These are phyloP conservation scores for Trichosporon asahii DNA, from an alignment of 1,284 basidiomycete species.

Conservation along the genomic window DNA sequence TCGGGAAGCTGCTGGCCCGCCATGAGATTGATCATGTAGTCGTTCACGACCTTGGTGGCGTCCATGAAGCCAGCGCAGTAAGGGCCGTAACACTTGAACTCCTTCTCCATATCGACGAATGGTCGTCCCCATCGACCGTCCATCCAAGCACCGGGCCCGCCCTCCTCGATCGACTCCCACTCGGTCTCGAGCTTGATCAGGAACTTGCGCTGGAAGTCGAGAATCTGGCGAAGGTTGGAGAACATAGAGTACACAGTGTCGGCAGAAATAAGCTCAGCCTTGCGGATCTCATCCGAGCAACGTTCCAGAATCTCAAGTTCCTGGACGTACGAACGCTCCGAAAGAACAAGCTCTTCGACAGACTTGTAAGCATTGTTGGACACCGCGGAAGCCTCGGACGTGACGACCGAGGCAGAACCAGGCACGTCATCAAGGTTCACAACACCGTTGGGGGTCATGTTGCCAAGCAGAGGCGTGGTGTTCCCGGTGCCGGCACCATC, in stretches of 20 bases:
- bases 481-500: slow-evolving; percentile 1
- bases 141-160: slow-evolving; percentile 61
- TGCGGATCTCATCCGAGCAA: slow-evolving; percentile 74
- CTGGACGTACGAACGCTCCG: slow-evolving; percentile 93
- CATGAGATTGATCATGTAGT: slow-evolving; percentile 75
- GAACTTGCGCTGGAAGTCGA: slow-evolving; percentile 93
- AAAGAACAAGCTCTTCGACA: slow-evolving; percentile 49
- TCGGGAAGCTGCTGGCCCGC: slow-evolving; percentile 54
- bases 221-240: slow-evolving; percentile 88
- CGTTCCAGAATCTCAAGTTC: slow-evolving; percentile 94
- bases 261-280: slow-evolving; percentile 79
- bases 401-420: slow-evolving; percentile 12
- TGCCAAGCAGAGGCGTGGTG: slow-evolving; percentile 6
- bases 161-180: slow-evolving; percentile 59
- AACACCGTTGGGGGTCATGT: slow-evolving; percentile 4
- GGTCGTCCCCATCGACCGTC: slow-evolving; percentile 85
- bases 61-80: slow-evolving; percentile 96
- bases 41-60: slow-evolving; percentile 78
- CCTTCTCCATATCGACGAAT: slow-evolving; percentile 74
- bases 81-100: slow-evolving; percentile 91
- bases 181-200: slow-evolving; percentile 89
- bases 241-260: slow-evolving; percentile 95
- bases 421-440: slow-evolving; percentile 10
- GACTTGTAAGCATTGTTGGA: slow-evolving; percentile 44
- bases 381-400: slow-evolving; percentile 11